Evolutionary conservation across 1,284 basidiomycete genomes (phyloP), one percentile per base, ranked within the genome.

Genomic region (Moesziomyces sp.): DNA sequence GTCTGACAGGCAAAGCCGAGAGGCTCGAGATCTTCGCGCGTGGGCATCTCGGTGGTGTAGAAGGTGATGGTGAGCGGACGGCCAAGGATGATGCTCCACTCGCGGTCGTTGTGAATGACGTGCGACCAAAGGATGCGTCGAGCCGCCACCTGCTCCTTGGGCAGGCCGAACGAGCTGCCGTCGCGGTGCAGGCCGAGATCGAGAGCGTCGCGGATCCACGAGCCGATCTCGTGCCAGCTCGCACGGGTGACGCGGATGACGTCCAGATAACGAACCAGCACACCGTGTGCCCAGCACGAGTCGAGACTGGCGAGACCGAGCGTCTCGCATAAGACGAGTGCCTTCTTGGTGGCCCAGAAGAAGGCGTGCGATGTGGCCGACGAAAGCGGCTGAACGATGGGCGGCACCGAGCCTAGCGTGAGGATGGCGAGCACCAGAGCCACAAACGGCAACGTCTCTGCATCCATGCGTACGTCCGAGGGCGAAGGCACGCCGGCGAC

Each of bases 321-420:
- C 45, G 63, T 70, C 46, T 75, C 73, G 55, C 73, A 75, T 9
- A 75, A 42, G 14, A 70, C 68, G 7, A 75, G 55, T 19, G 68
- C 73, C 52, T 75, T 75, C 8, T 75, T 75, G 10, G 63, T 64
- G 5, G 73, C 73, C 73, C 73, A 75, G 47, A 75, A 75, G 51
- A 75, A 68, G 4, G 73, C 57, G 35, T 75, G 67, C 16, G 67
- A 71, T 14, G 67, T 70, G 4, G 62, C 62, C 7, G 66, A 65
- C 14, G 72, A 66, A 7, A 74, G 53, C n/a, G 72, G 72, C 35
- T 74, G 72, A 11, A 70, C 72, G 21, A 66, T 69, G 10, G 66
- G 66, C 7, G 72, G 72, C 2, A 74, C 72, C 1, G 56, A 60
- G 5, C 72, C 72, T 14, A 74, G 66, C 30, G 72, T 74, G 55